Evolutionary conservation across 2,329 filamentous ascomycete species (phyloP).

Genomic region (Colletotrichum brevisporum): DNA sequence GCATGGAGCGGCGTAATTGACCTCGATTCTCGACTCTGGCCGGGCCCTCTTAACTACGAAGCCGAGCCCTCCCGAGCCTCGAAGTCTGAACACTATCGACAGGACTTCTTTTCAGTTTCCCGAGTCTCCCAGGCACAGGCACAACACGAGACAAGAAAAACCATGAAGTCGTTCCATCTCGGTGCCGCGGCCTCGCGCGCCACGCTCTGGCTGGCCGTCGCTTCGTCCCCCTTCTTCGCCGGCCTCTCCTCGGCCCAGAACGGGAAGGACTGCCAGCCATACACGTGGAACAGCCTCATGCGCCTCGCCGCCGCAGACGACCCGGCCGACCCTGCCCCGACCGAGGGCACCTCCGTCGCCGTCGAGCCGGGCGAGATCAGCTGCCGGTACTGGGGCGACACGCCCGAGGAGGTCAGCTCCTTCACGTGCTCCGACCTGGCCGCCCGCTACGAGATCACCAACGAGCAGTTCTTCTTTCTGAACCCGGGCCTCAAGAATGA

Average conservation of each 20-base stretch:
- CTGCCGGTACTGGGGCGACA: conserved; percentile 41
- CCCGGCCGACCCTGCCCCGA: not conserved
- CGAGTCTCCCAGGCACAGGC: too few species aligned
- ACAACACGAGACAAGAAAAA: too few species aligned
- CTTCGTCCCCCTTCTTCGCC: not conserved
- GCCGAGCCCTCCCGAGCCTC: too few species aligned
- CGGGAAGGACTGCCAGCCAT: conserved; percentile 32
- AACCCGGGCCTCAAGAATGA: conserved; percentile 47
- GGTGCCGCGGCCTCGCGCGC: too few species aligned
- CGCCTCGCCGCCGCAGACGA: not conserved
- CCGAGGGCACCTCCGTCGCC: not conserved
- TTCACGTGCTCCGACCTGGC: conserved; percentile 46
- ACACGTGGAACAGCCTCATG: conserved; percentile 10
- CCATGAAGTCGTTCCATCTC: too few species aligned
- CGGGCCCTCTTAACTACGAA: too few species aligned
- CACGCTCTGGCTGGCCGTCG: not conserved
- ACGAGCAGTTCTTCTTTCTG: conserved; percentile 46
- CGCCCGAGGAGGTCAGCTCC: conserved; percentile 44
- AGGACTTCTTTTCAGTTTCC: too few species aligned
- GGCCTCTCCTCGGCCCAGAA: conserved; percentile 11
- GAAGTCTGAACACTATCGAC: too few species aligned
- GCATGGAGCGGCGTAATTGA: too few species aligned
- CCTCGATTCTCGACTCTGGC: too few species aligned
- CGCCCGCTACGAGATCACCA: conserved; percentile 41
- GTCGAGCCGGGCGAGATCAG: conserved; percentile 42